Evolutionary conservation across 495 filamentous ascomycete genomes (phyloP).

Genomic region (Eremomyces bilateralis): DNA sequence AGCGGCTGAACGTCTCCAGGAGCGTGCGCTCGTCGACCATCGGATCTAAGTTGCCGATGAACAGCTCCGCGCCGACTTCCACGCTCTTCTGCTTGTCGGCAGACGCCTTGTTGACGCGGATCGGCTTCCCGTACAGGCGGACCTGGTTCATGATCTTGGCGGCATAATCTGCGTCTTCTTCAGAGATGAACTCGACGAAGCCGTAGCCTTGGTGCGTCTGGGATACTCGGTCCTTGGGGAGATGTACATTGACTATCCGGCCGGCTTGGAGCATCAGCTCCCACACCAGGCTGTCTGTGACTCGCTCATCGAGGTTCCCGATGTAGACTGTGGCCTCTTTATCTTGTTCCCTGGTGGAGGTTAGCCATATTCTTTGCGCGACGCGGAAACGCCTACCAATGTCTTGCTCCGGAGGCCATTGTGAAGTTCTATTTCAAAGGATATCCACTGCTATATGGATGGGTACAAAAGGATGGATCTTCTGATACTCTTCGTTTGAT

Average conservation of each 20-base stretch:
- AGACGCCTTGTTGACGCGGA: slow-evolving; percentile 88
- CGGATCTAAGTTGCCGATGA: slow-evolving; percentile 86
- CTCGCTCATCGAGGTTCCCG: slow-evolving; percentile 93
- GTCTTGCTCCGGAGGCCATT: slow-evolving; percentile 34
- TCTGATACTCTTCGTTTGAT: no score
- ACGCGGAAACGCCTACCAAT: slow-evolving; percentile 44
- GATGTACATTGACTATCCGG: slow-evolving; percentile 88
- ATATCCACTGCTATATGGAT: no score
- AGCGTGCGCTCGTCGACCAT: slow-evolving; percentile 92
- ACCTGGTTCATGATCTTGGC: slow-evolving; percentile 93
- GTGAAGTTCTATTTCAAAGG: background rate
- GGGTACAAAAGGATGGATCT: no score
- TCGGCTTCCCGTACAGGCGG: slow-evolving; percentile 77
- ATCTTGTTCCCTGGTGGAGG: slow-evolving; percentile 75
- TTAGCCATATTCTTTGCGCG: no score
- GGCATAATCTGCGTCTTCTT: slow-evolving; percentile 93
- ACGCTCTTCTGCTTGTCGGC: slow-evolving; percentile 94
- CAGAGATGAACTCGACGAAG: slow-evolving; percentile 93
- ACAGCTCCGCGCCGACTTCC: slow-evolving; percentile 91
- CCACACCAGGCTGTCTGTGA: slow-evolving; percentile 75
- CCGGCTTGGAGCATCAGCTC: slow-evolving; percentile 96
- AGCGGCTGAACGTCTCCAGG: slow-evolving; percentile 93
- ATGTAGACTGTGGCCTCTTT: slow-evolving; percentile 98
- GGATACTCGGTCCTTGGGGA: slow-evolving; percentile 93
- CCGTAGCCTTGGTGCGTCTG: slow-evolving; percentile 95